Percentiles rank a stretch among this genome's conserved stretches.
These are phyloP conservation scores for Teunomyces aglyptinius DNA, from an alignment of 805 yeast genomes.

Conservation along the genomic window DNA sequence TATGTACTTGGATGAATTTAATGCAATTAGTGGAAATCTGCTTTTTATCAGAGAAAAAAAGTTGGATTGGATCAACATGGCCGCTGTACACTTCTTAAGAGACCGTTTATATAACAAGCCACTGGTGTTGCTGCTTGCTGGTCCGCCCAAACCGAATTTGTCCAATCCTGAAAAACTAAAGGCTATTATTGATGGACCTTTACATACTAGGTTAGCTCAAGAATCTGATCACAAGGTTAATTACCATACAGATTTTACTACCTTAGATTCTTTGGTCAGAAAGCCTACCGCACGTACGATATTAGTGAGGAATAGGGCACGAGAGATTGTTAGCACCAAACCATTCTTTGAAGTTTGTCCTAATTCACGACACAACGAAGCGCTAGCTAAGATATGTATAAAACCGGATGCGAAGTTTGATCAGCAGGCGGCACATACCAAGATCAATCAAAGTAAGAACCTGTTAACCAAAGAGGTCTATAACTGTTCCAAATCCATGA, in stretches of 20 bases:
- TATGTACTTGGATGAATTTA: slow-evolving; percentile 13
- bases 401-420: slow-evolving; percentile 1
- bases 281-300: slow-evolving; percentile 38
- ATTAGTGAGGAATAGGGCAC: slow-evolving; percentile 40
- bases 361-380: slow-evolving; percentile 33
- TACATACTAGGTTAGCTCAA: background rate
- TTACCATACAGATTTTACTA: slow-evolving; percentile 3
- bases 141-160: background rate
- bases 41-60: slow-evolving; percentile 9
- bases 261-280: slow-evolving; percentile 7
- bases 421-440: background rate
- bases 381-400: slow-evolving; percentile 20
- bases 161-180: background rate
- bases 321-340: slow-evolving; percentile 32
- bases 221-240: background rate
- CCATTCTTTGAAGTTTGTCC: slow-evolving; percentile 55
- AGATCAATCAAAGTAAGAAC: slow-evolving; percentile 6
- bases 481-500: slow-evolving; percentile 22
- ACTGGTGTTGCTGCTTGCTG: background rate
- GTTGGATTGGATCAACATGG: slow-evolving; percentile 13
- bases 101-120: slow-evolving; percentile 6
- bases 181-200: background rate
- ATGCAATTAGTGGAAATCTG: slow-evolving; percentile 17
- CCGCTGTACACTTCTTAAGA: slow-evolving; percentile 13
- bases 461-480: slow-evolving; percentile 17